Base-by-base conservation (phyloP, 202 grass and related monocot genomes). In the Bolboschoenoplectus hybrid region DNA sequence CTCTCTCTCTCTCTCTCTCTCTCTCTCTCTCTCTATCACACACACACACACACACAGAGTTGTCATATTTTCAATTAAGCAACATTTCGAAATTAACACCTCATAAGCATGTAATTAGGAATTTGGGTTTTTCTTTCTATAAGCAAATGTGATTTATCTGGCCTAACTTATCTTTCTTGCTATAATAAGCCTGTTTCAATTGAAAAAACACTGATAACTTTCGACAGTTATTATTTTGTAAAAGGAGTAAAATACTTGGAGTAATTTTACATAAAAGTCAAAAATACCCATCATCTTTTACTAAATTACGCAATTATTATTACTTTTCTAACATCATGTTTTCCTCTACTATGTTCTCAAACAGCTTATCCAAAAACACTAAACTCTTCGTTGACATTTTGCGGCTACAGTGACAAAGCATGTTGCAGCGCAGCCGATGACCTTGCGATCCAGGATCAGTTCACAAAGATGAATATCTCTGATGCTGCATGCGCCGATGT, bases 381-480 rank as follows among this genome's bases (percentile, higher is more conserved):
- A 9, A 84, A 84, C 9, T 11, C 19, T 52, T 17, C 82, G 3
- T 1, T 84, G 34, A 19, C 85, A 39, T 98, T 95, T 89, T 98
- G 96, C 72, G 87, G 86, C 35, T 92, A 95, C 82, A 91, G 90
- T 70, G 90, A 84, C 19, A 92, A 86, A 36, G 84, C 91, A 67
- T 98, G 93, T 87, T 98, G 96, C 90, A 91, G 94, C 84, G 61
- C 83, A 10, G 93, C 84, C 20, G 91, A 98, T 38, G 95, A 95
- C 60, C 57, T 74, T 16, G 63, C 88, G 19, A 36, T 95, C 80
- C 71, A 67, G 88, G 77, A 67, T 66, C 87, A 86, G 85, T 95
- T 95, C 64, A 85, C 87, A 11, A 81, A 90, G 82, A 94, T 94
- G 96, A 94, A 95, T 84, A 93, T 98, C 87, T 94, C 96, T 46